Conservation (phyloP, 495 filamentous ascomycete genomes). For the Pseudevernia furfuracea region DNA sequence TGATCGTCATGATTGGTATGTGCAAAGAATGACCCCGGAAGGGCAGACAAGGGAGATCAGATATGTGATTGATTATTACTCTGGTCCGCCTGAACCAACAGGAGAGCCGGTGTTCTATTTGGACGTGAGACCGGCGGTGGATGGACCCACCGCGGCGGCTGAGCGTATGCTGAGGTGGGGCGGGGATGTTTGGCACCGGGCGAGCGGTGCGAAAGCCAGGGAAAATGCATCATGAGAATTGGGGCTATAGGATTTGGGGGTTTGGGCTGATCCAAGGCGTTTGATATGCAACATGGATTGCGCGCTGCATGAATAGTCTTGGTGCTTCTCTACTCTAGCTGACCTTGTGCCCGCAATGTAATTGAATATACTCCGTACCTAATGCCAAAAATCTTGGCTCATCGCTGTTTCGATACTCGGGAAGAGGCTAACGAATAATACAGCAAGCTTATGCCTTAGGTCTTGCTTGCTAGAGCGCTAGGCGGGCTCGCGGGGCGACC, state of each 20-base stretch:
- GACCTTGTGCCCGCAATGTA: background rate
- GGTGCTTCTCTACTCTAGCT: conserved; percentile 1
- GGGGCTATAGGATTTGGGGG: background rate
- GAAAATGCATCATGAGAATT: background rate
- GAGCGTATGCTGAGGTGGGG: conserved; percentile 87
- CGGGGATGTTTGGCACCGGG: conserved; percentile 86
- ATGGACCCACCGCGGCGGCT: conserved; percentile 66
- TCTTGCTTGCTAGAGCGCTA: no score
- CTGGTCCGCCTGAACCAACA: conserved; percentile 72
- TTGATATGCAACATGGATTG: background rate
- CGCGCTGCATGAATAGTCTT: background rate
- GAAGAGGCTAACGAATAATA: no score
- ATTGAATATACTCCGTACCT: background rate
- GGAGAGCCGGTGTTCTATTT: conserved; percentile 95
- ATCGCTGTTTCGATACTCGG: no score
- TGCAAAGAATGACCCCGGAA: conserved; percentile 58
- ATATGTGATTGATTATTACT: conserved; percentile 98
- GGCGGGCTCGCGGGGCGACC: no score
- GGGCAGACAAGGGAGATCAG: conserved; percentile 62
- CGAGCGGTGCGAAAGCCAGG: conserved; percentile 56
- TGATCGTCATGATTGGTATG: conserved; percentile 95
- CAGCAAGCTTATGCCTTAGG: no score
- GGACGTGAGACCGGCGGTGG: conserved; percentile 92
- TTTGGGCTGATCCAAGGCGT: background rate
- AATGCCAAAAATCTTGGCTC: background rate